Base-by-base conservation (phyloP, 192 early-diverging fungal genomes). In the Backusella macrospora region DNA sequence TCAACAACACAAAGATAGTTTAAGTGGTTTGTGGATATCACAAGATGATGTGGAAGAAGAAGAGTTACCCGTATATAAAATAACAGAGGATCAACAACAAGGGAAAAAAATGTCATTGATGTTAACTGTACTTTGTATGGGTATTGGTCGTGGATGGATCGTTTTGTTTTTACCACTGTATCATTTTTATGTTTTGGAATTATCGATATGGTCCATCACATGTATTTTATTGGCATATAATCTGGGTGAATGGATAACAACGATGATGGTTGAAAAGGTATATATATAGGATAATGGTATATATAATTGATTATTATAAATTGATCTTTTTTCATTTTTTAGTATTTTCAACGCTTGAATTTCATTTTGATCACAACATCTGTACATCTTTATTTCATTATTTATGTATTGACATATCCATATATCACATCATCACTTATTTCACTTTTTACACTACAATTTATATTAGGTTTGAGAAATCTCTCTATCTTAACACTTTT, bases 351-450 rank as follows among this genome's bases (percentile, higher is more conserved):
- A 9, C 21, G 52, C 26, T 21, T 59, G 52, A 59, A 23, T 26
- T 23, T 59, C 7, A 59, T 26, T 26, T 59, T 59, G 52, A 10
- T 59, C 52, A 59, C 52, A 59, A 59, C 52, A 10, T 59, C 21
- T 21, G 52, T 59, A 12, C 52, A 59, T 59, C 21, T 59, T 26
- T 18, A 26, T 4, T 59, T 59, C 21, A 59, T 59, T 26, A 18
- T 59, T 59, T 59, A 59, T 59, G 12, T 59, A 18, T 23, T 59
- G 21, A 59, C 26, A 59, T 59, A 59, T 59, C 21, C 52, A 59
- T 59, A 59, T 59, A 26, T 59, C 9, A 59, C 12, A 59, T 10
- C 26, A 23, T 26, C 26, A 59, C 52, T 21, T 12, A 26, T 59
- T 26, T 5, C 26, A 59, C 21, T 59, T 13, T 10, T 59, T 21